Conservation (phyloP, 768 basidiomycete species). For the Fomitopsis pulvina region DNA sequence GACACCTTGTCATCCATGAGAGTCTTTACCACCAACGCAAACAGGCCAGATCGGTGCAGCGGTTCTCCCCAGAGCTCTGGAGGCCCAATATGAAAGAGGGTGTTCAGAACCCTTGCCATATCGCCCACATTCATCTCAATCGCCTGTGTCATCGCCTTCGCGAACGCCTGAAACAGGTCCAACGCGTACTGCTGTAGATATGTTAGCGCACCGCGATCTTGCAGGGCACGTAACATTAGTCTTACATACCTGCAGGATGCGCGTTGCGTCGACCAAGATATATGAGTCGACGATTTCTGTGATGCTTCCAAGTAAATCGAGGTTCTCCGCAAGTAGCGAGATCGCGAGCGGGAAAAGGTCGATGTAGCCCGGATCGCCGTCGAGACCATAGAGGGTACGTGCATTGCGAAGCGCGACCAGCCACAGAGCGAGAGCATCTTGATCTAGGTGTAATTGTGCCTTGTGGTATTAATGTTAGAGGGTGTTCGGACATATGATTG, state of each 20-base stretch:
- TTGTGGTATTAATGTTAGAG: conserved; percentile 22
- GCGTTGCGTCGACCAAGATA: conserved; percentile 58
- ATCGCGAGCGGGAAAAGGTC: conserved; percentile 62
- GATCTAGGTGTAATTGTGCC: conserved; percentile 66
- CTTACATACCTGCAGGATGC: conserved; percentile 60
- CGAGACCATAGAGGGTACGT: conserved; percentile 38
- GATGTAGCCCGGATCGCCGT: conserved; percentile 44
- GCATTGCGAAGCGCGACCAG: conserved; percentile 62
- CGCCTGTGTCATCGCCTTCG: conserved; percentile 39
- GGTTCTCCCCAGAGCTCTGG: conserved; percentile 64
- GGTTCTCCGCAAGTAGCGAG: conserved; percentile 53
- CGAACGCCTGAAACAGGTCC: conserved; percentile 54
- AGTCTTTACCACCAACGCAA: conserved; percentile 51
- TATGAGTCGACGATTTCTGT: conserved; percentile 71
- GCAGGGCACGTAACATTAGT: too few species aligned
- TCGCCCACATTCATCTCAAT: conserved; percentile 56
- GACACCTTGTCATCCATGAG: conserved; percentile 63
- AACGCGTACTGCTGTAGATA: conserved; percentile 40
- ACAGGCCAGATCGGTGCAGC: conserved; percentile 70
- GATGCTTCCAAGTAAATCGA: conserved; percentile 68
- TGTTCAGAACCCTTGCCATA: conserved; percentile 49
- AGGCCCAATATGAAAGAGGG: conserved; percentile 60
- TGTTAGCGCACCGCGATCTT: not conserved
- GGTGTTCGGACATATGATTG: not conserved
- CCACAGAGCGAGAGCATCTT: conserved; percentile 77